Evolutionary conservation across 306 rosid genomes (phyloP).

Genomic region (Bauhinia variegata): DNA sequence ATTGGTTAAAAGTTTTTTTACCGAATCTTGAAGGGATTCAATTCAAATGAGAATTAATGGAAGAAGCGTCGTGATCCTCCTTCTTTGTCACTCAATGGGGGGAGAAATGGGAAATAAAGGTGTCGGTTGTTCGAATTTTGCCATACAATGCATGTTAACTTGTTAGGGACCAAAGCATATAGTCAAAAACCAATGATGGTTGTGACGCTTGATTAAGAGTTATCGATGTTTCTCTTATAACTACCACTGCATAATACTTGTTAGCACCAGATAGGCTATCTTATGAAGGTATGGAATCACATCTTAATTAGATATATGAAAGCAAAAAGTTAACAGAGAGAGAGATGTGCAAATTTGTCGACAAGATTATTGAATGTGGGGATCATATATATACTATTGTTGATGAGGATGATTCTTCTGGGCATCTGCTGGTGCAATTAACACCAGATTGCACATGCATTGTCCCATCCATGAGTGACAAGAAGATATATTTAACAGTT

Average conservation of each 20-base stretch:
- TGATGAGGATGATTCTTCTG: constrained; percentile 34
- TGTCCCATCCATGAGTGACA: constrained; percentile 58
- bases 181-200: constrained; percentile 34
- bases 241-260: constrained; percentile 41
- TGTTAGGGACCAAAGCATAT: constrained; percentile 51
- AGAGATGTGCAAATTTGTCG: constrained; percentile 45
- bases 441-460: constrained; percentile 79
- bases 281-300: constrained; percentile 56
- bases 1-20: constrained; percentile 38
- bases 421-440: constrained; percentile 66
- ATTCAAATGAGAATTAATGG: constrained; percentile 33
- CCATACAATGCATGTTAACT: constrained; percentile 46
- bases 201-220: constrained; percentile 46
- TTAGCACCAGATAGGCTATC: constrained; percentile 40
- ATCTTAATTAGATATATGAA: constrained; percentile 40
- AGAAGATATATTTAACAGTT: constrained; percentile 31
- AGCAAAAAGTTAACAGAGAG: constrained; percentile 38
- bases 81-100: too few species aligned
- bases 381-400: constrained; percentile 55
- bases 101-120: constrained; percentile 38
- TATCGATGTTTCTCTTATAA: constrained; percentile 38
- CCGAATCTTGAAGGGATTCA: constrained; percentile 31
- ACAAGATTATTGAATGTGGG: constrained; percentile 59
- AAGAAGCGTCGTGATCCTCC: too few species aligned
- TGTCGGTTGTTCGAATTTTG: constrained; percentile 65